Base-by-base conservation (phyloP, 2,329 filamentous ascomycete species). In the Penicillium sp. region DNA sequence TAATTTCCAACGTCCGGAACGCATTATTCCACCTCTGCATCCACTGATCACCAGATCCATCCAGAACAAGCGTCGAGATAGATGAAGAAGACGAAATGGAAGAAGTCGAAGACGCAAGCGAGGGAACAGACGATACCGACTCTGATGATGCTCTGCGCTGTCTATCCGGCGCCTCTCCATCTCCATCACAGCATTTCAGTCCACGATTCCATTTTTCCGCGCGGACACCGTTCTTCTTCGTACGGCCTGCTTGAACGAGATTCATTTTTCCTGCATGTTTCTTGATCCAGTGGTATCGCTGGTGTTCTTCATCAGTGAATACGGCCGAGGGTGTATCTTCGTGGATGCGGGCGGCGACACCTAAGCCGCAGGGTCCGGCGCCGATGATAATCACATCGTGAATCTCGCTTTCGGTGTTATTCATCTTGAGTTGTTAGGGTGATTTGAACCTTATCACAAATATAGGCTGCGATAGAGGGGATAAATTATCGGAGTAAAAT, bases 231-330 rank as follows among this genome's bases (percentile, higher is more conserved):
- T 70, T 67, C 7, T 65, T 63, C 55, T 71, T 73, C 37, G 60
- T 57, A 16, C 62, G 59, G 3, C 65, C 66, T 1, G 67, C 67
- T 55, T 69, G 67, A 3, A 74, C 65, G 1, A 88, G 77, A 8
- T 59, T 79, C 72, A 86, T 84, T 29, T 84, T 82, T 27, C 80
- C 80, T 27, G 82, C 81, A 67, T 90, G 84, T 55, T 86, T 87
- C 56, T 81, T 82, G 55, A 91, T 87, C 87, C 89, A 92, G 71
- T 90, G 86, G 70, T 90, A 93, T n/a, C 90, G 82, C 43, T 88
- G 85, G 67, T 93, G 90, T 68, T 93, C 90, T 63, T 90, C 89
- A 68, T 93, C 90, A 0, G 90, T 93, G 74, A 93, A 93, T 52
- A 92, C 84, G 1, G 90, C 89, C 0, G 88, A 90, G 0, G 90